Base-by-base conservation (phyloP, 1,284 basidiomycete species). In the Trametes versicolor region DNA sequence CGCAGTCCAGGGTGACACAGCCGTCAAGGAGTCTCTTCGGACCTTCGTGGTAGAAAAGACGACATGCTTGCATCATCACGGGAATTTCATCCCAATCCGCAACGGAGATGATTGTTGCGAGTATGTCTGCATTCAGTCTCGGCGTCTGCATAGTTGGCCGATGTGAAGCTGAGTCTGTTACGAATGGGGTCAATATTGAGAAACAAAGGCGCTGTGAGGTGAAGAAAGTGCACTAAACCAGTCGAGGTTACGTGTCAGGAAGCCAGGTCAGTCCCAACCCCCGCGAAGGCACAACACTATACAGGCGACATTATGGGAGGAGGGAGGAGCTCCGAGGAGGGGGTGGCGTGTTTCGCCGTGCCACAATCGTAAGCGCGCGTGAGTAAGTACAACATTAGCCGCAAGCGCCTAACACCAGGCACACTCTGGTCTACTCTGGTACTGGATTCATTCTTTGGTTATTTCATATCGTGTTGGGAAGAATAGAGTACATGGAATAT, bases 31-130 rank as follows among this genome's bases (percentile, higher is more conserved):
- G 49, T 27, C 25, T 21, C 55, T 58, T 63, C 21, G 61, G 61
- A 27, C 55, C 54, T 41, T 63, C 61, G 43, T 58, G 55, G 49
- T 58, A 57, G 55, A 63, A 63, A 41, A 63, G 15, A 4, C 61
- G 54, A 23, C 19, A 47, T 25, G 55, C 55, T 27, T 23, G 61
- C 61, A 63, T 63, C 61, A 63, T 58, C 6, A 41, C 2, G 4
- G 32, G 12, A 15, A 63, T 52, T 12, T 49, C 37, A 8, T 13
- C 12, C 17, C 17, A 23, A 8, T 32, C n/a, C 1, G 41, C 55
- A 19, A 47, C 43, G 12, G 61, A 43, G n/a, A 29, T 13, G 23
- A 63, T 47, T 2, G n/a, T 36, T 6, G 49, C 21, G 13, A 32
- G 12, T 1, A 50, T 50, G 36, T 58, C 57, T 17, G 23, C 34